Base-by-base conservation (phyloP, 1,284 basidiomycete genomes). In the Leucoagaricus sp. region DNA sequence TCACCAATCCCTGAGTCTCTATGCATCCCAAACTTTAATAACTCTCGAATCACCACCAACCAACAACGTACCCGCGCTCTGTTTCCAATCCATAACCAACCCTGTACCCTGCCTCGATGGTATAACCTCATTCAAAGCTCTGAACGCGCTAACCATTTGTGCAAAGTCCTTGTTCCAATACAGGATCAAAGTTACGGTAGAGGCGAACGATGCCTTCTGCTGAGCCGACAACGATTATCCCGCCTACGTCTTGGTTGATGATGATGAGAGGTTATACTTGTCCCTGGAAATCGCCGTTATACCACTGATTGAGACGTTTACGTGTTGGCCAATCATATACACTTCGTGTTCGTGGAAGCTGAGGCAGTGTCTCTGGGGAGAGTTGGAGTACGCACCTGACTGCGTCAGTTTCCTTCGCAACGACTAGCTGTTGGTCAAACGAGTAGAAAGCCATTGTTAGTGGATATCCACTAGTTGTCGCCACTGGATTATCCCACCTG, bases 171-270 rank as follows among this genome's bases (percentile, higher is more conserved):
- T 83, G 81, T 63, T 84, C 83, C 49, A 85, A 65, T 0, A 78
- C 73, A 57, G 87, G 71, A 78, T 94, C 81, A 67, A 98, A 98
- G 68, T 98, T 93, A 47, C 94, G 84, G 75, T 91, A 99, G 41
- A 99, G 79, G 38, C 95, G 89, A 59, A 98, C 86, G 60, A 94
- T 84, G 21, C 96, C 96, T 67, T 98, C 96, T 45, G 93, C 94
- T 53, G 95, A 90, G 7, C 88, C 94, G 40, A 93, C 89, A 55
- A 99, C 75, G 59, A 99, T 87, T 58, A 98, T 85, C 1, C 94
- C 94, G 19, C 94, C 91, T 10, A 94, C 91, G 59, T 97, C 95
- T 72, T 99, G 94, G 69, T 99, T 98, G 72, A 99, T 93, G 67
- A 98, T 89, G 55, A 93, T 83, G n/a, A 98, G 91, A 88, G 0